Evolutionary conservation across 306 rosid species (phyloP).

Genomic region (Fagus sylvatica): DNA sequence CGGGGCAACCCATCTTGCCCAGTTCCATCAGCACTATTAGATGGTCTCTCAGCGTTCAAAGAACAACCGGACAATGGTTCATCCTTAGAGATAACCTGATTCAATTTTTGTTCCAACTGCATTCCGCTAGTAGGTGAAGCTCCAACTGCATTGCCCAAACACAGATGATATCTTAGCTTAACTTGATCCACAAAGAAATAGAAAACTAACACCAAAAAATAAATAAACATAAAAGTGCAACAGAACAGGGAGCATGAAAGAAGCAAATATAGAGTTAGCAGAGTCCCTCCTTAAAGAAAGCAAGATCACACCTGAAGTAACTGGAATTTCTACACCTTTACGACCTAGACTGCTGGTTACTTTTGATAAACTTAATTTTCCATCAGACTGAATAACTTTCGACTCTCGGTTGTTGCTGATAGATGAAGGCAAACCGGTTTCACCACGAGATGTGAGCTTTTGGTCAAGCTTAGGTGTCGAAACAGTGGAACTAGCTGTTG

Average conservation of each 20-base stretch:
- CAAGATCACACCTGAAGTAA: conserved; percentile 55
- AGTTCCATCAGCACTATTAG: conserved; percentile 39
- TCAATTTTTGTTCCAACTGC: conserved; percentile 38
- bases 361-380: conserved; percentile 50
- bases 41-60: conserved; percentile 37
- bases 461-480: conserved; percentile 61
- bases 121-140: conserved; percentile 33
- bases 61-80: conserved; percentile 40
- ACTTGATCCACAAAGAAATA: conserved; percentile 21
- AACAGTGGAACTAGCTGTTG: conserved; percentile 47
- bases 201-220: conserved; percentile 13
- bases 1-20: conserved; percentile 39
- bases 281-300: conserved; percentile 11
- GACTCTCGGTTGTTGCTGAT: conserved; percentile 49
- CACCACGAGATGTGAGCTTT: conserved; percentile 54
- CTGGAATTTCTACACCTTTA: conserved; percentile 51
- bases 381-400: conserved; percentile 57
- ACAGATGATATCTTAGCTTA: conserved; percentile 1
- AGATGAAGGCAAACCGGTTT: conserved; percentile 48
- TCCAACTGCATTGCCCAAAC: conserved; percentile 35
- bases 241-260: conserved; percentile 1
- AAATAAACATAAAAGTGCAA: neutral
- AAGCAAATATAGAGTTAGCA: conserved; percentile 19
- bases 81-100: conserved; percentile 32
- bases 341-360: conserved; percentile 45